These are phyloP conservation scores for Bipolaris sorokiniana DNA, from an alignment of 2,329 filamentous ascomycete species.

Conservation along the genomic window DNA sequence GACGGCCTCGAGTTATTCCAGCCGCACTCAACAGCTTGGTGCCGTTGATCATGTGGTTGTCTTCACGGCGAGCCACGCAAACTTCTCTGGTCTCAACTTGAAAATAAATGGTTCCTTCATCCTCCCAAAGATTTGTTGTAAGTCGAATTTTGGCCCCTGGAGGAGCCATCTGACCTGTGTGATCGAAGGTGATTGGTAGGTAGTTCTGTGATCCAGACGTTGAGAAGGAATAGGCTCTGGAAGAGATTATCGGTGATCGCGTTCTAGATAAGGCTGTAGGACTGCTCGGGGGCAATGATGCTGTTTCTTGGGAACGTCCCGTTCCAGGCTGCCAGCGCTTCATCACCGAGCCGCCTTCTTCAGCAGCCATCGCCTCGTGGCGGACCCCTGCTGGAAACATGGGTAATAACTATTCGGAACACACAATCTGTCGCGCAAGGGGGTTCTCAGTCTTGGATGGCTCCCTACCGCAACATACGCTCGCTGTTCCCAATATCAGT, in stretches of 20 bases:
- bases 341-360: neutral
- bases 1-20: constrained; percentile 93
- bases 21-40: constrained; percentile 97
- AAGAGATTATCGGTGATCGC: constrained; percentile 38
- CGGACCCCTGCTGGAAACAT: neutral
- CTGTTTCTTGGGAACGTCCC: neutral
- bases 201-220: constrained; percentile 42
- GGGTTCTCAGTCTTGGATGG: neutral
- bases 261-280: neutral
- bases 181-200: constrained; percentile 70
- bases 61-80: constrained; percentile 94
- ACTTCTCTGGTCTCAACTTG: constrained; percentile 96
- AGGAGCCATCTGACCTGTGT: constrained; percentile 89
- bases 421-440: neutral
- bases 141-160: constrained; percentile 95
- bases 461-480: neutral
- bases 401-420: neutral
- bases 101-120: constrained; percentile 96
- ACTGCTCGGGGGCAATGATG: neutral
- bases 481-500: neutral
- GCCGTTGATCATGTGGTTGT: constrained; percentile 99
- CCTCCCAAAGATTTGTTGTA: constrained; percentile 96
- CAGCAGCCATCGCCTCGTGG: neutral
- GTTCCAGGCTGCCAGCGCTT: neutral
- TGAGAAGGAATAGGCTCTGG: constrained; percentile 36